Conservation (phyloP, 2,329 filamentous ascomycete genomes). For the Ilyonectria destructans region DNA sequence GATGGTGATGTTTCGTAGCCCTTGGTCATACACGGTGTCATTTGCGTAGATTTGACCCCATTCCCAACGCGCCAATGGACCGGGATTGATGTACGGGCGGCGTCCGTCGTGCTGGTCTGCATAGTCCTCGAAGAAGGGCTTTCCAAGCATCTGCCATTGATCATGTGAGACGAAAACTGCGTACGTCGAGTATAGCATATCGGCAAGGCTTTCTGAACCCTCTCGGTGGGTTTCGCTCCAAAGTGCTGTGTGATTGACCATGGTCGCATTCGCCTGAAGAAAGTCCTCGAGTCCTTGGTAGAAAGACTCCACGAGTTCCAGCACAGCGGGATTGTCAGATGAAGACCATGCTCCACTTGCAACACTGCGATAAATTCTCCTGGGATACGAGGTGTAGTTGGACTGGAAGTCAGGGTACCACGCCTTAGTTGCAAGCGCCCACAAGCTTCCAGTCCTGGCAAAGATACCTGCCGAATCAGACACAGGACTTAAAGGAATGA, state of each 20-base stretch:
- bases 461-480: conserved; percentile 1
- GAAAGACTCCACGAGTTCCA: conserved; percentile 11
- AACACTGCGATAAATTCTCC: neutral
- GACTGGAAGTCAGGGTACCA: conserved; percentile 4
- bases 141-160: conserved; percentile 10
- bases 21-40: too few relatives aligned
- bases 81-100: conserved; percentile 8
- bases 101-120: conserved; percentile 3
- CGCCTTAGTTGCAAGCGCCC: neutral
- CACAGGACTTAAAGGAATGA: neutral
- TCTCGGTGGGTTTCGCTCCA: neutral
- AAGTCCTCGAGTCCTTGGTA: neutral
- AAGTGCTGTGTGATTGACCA: conserved; percentile 3
- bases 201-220: neutral
- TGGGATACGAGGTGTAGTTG: conserved; percentile 18
- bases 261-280: neutral
- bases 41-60: too few relatives aligned
- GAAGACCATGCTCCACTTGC: too few relatives aligned
- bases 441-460: neutral
- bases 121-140: conserved; percentile 11
- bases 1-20: too few relatives aligned
- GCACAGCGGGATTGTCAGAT: neutral
- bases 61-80: neutral
- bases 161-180: neutral
- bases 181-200: neutral